phyloP scores from a whole-genome alignment of 1,284 basidiomycete species.

The Meripilus lineatus region DNA sequence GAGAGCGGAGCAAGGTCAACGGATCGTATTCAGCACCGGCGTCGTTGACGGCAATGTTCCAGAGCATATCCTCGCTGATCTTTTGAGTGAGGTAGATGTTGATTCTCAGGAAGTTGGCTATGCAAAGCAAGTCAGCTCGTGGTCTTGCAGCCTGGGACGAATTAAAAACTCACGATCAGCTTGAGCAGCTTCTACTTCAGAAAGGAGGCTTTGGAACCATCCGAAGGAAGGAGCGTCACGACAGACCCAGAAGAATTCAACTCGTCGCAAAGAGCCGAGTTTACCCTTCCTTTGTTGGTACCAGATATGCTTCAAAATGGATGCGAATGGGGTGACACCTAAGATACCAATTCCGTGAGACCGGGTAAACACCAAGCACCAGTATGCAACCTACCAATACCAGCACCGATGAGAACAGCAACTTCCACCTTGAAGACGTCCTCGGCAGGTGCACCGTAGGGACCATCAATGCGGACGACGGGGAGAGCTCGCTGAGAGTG shows the following conservation, averaged over 20 bases:
- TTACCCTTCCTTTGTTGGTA: conserved; percentile 77
- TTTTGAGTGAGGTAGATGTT: conserved; percentile 88
- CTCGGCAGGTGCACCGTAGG: conserved; percentile 85
- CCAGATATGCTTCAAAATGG: conserved; percentile 91
- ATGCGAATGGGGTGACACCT: conserved; percentile 87
- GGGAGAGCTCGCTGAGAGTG: conserved; percentile 52
- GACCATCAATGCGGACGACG: conserved; percentile 77
- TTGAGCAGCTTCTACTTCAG: conserved; percentile 81
- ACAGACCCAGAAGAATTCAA: conserved; percentile 91
- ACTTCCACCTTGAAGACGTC: conserved; percentile 86
- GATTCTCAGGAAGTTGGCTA: conserved; percentile 86
- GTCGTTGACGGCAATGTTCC: conserved; percentile 87
- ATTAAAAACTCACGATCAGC: conserved; percentile 62
- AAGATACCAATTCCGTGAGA: conserved; percentile 9
- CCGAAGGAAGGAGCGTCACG: conserved; percentile 87
- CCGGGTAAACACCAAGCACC: not conserved
- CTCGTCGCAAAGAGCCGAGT: conserved; percentile 72
- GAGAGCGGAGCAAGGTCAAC: conserved; percentile 76
- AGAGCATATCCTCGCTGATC: conserved; percentile 79
- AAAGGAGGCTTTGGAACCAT: conserved; percentile 86
- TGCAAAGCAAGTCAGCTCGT: conserved; percentile 7
- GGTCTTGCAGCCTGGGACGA: not conserved
- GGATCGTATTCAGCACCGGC: conserved; percentile 81
- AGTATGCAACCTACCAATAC: conserved; percentile 60
- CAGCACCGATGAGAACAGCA: conserved; percentile 82